These are phyloP conservation scores for Furculomyces boomerangus DNA, from an alignment of 371 early-diverging fungal genomes.

Conservation along the genomic window DNA sequence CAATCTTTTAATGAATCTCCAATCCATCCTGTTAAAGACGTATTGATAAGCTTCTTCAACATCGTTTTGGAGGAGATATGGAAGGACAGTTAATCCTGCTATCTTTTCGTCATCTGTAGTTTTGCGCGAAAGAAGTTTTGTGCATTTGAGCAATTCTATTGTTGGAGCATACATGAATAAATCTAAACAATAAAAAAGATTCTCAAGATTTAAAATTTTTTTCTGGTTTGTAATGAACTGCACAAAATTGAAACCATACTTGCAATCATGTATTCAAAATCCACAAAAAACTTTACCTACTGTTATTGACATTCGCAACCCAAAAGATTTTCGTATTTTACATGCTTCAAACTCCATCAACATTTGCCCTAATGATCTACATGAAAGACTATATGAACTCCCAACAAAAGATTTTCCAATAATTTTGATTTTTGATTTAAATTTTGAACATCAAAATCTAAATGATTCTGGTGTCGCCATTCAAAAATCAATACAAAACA, in stretches of 20 bases:
- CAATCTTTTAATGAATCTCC: conserved; percentile 1
- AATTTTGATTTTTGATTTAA: no score
- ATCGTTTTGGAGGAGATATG: neutral
- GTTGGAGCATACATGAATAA: neutral
- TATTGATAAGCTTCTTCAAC: neutral
- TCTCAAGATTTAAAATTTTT: neutral
- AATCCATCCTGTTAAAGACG: neutral
- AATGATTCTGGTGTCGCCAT: no score
- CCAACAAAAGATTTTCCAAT: no score
- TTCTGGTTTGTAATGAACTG: neutral
- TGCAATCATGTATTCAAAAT: neutral
- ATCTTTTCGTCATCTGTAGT: conserved; percentile 2
- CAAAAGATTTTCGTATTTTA: neutral
- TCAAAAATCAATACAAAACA: no score
- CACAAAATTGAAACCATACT: neutral
- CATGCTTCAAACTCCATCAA: neutral
- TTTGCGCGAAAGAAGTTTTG: neutral
- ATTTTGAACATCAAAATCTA: no score
- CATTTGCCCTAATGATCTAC: no score
- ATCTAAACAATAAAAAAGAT: no score
- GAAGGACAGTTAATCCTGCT: neutral
- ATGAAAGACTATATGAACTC: no score
- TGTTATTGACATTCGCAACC: neutral
- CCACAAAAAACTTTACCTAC: no score
- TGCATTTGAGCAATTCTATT: neutral